Base-by-base conservation (phyloP, 2,329 filamentous ascomycete genomes). In the Neopestalotiopsis sp. region DNA sequence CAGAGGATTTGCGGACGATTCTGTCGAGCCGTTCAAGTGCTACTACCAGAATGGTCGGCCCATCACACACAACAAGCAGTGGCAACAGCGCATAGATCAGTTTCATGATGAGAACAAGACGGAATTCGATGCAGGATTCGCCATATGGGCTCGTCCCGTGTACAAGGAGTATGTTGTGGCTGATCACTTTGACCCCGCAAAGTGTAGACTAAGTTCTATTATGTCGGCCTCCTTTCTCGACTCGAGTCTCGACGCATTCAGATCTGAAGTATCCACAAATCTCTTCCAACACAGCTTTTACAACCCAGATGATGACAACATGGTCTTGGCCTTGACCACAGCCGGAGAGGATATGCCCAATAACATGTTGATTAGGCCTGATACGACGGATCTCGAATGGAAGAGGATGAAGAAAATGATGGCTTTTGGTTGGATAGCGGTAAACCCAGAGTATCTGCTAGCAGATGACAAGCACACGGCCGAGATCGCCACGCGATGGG, bases 371-470 rank as follows among this genome's bases (percentile, higher is more conserved):
- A 70, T 80, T 3, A 67, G 69, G 6, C 14, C 45, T 2, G 67
- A 76, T 4, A 78, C 75, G 14, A 71, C 71, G 5, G 70, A 77
- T n/a, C 34, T 69, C 0, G 75, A 74, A 10, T 76, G 78, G 76
- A 40, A 63, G 12, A 71, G 71, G 68, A 76, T 79, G 20, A 69
- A 70, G 14, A 73, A 76, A 24, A 73, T 72, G 24, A 72, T 79
- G 45, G 70, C 73, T 1, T 72, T 75, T 17, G 71, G 71, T 2
- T 56, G 71, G 1, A 67, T 79, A 30, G 30, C 32, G 1, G 67
- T 78, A 9, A 62, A 68, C 0, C 13, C 76, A 7, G 34, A 10
- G 34, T 7, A 38, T 7, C 38, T 71, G 7, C 7, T 61, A 9
- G 65, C 61, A 57, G 45, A 66, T 4, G 73, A 70, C n/a, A 56